phyloP scores from a whole-genome alignment of 169 alveolate species.

The Neospora caninum region DNA sequence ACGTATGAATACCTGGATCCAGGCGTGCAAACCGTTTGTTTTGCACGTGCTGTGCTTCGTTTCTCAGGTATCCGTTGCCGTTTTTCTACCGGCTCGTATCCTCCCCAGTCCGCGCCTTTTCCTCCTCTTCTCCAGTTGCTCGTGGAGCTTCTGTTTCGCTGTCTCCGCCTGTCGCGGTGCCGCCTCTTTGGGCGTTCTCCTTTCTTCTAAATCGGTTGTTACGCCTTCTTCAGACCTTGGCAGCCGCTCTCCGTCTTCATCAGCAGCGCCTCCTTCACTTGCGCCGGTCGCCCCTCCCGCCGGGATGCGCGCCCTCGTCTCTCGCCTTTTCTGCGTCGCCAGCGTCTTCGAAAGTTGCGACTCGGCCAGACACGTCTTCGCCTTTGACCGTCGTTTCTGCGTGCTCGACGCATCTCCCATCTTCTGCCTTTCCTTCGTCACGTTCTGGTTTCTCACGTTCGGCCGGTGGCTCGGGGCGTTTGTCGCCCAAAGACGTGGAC shows the following conservation, averaged over 20 bases:
- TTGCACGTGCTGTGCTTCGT: too few relatives aligned
- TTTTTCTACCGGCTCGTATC: constrained; percentile 9
- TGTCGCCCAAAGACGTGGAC: too few relatives aligned
- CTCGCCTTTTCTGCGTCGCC: not conserved
- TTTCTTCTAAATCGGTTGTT: not conserved
- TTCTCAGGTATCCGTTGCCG: not conserved
- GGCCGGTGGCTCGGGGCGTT: too few relatives aligned
- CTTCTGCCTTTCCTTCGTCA: not conserved
- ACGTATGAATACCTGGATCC: too few relatives aligned
- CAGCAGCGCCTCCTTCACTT: not conserved
- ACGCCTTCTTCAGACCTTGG: not conserved
- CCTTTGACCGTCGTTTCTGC: not conserved
- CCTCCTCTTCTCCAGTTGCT: not conserved
- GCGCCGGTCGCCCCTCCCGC: not conserved
- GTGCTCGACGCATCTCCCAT: not conserved
- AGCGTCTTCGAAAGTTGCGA: too few relatives aligned
- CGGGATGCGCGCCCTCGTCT: not conserved
- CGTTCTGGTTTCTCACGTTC: not conserved
- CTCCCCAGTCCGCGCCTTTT: not conserved
- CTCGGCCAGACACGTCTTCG: not conserved
- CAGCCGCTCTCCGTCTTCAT: not conserved
- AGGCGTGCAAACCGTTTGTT: too few relatives aligned
- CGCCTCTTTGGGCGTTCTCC: constrained; percentile 15
- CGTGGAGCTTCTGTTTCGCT: not conserved
- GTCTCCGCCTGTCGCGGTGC: not conserved